These are phyloP conservation scores for Podospora pseudocomata DNA, from an alignment of 495 filamentous ascomycete species.

Conservation along the genomic window DNA sequence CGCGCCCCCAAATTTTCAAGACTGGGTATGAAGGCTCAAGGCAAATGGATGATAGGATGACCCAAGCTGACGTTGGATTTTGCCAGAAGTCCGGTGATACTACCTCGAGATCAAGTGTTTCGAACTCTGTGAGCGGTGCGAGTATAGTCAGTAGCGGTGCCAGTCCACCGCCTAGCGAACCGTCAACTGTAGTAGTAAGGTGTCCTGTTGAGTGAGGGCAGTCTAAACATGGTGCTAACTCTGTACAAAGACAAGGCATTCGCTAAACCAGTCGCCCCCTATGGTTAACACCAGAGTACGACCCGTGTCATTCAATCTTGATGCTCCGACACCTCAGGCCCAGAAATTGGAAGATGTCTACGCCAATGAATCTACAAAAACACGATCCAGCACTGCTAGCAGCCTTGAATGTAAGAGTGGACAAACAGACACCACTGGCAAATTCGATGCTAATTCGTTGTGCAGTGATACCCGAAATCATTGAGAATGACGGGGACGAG, in stretches of 20 bases:
- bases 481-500: constrained; percentile 40
- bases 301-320: constrained; percentile 58
- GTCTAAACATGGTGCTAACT: constrained; percentile 15
- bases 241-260: constrained; percentile 23
- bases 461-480: constrained; percentile 49
- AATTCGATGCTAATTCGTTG: constrained; percentile 3
- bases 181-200: constrained; percentile 29
- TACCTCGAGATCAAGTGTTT: constrained; percentile 21
- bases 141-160: constrained; percentile 26
- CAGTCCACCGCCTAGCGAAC: constrained; percentile 35
- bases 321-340: constrained; percentile 74
- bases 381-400: constrained; percentile 51
- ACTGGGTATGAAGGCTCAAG: constrained; percentile 55
- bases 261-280: constrained; percentile 50
- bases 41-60: not conserved
- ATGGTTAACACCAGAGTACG: constrained; percentile 67
- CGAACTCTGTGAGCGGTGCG: constrained; percentile 22
- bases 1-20: constrained; percentile 72
- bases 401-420: constrained; percentile 66
- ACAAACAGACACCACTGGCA: not conserved
- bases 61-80: constrained; percentile 17
- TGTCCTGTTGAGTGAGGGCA: not conserved
- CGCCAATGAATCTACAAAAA: constrained; percentile 38
- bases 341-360: constrained; percentile 69
- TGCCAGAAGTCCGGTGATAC: constrained; percentile 37